Evolutionary conservation across 1,139 yeast genomes (phyloP), one percentile per base, ranked within the genome.

Genomic region (Wickerhamiella pararugosa): DNA sequence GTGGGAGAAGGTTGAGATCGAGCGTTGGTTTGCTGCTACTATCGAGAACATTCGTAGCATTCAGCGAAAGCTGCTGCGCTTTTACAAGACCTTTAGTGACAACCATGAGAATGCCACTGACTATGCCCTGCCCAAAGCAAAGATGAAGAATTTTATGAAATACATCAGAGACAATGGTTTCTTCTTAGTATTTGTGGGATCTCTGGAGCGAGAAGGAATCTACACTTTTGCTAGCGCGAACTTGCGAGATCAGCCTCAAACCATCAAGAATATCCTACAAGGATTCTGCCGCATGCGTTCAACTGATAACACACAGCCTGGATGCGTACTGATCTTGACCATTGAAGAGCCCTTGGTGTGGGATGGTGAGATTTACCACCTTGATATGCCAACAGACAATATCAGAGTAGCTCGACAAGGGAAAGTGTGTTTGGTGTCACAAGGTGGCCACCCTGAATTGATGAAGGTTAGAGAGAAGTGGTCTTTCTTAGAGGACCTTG

Each of bases 341-440:
- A 90, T 94, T 1, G 72, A 79, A 9, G 83, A 82, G 53, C 93
- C 96, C 0, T 71, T 87, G 56, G 75, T 82, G 28, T 87, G 97
- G 97, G 90, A 82, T 49, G 97, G 97, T 2, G 70, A 72, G 25
- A 77, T 80, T 47, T 71, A 79, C 31, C 72, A 75, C 41, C 58
- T 82, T 11, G 71, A 73, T 25, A 60, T 77, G 65, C 59, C 63
- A 1, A 54, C 33, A 50, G 58, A 49, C 29, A 25, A 49, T 59
- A 29, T 49, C 11, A 44, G 40, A 35, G 62, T 67, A 39, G 67
- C 82, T 25, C 70, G 70, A 48, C 75, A 76, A 8, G 94, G 94
- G 6, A 75, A 79, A 46, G 67, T 84, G 54, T 61, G 86, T 32
- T 61, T 90, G 42, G 71, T 87, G 5, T 71, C 87, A 1, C 77